These are phyloP conservation scores for Pelargonium nanum DNA, from an alignment of 345 rosid species.

Conservation along the genomic window DNA sequence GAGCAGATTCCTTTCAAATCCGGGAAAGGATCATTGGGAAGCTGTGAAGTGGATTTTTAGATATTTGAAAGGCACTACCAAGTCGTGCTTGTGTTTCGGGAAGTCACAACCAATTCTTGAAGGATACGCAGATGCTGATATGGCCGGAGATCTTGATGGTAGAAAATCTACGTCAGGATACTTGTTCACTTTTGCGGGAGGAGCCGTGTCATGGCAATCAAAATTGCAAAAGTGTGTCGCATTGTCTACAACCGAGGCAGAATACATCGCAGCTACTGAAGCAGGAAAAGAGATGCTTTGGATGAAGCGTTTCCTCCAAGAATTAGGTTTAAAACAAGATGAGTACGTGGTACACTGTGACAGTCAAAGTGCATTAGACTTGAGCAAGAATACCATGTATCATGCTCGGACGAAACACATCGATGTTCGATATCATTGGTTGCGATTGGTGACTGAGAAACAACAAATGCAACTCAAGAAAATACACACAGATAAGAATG, in stretches of 20 bases:
- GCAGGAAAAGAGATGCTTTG: not conserved
- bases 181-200: not conserved
- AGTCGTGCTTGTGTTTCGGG: no score
- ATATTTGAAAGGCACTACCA: no score
- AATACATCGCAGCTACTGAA: not conserved
- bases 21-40: no score
- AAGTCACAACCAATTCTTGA: not conserved
- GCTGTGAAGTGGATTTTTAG: no score
- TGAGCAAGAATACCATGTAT: slow-evolving; percentile 4
- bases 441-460: no score
- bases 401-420: slow-evolving; percentile 8
- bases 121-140: not conserved
- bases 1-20: no score
- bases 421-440: slow-evolving; percentile 11
- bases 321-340: slow-evolving; percentile 4
- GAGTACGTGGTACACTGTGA: not conserved
- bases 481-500: slow-evolving; percentile 3
- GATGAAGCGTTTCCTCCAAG: slow-evolving; percentile 3
- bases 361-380: not conserved
- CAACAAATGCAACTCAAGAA: no score
- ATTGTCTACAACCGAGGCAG: not conserved
- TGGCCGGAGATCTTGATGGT: not conserved
- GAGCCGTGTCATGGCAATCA: not conserved
- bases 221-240: slow-evolving; percentile 4
- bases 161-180: not conserved